A percentile compares a stretch with the other conserved stretches of the same genome.
Evolutionary conservation across 352 stramenopile genomes (phyloP).

Genomic region (Globisporangium megalacanthum): DNA sequence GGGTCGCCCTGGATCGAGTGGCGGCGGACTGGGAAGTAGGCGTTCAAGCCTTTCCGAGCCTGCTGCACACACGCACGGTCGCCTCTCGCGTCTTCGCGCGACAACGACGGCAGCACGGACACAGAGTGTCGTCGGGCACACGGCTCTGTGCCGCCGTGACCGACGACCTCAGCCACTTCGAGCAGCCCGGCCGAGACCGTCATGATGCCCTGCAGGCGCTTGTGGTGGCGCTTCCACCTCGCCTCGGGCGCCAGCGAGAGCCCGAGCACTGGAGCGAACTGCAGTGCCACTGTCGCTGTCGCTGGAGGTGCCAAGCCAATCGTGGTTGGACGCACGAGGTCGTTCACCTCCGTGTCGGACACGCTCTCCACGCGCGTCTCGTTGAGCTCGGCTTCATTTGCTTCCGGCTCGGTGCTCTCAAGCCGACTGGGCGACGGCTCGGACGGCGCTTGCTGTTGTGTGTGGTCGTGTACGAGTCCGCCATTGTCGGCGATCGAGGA

Average conservation of each 20-base stretch:
- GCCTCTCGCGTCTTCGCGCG: constrained; percentile 12
- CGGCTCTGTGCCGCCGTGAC: neutral
- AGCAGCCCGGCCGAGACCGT: constrained; percentile 23
- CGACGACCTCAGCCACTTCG: constrained; percentile 18
- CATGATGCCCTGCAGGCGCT: constrained; percentile 35
- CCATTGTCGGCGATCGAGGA: neutral
- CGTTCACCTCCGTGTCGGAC: too few species aligned
- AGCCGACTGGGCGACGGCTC: too few species aligned
- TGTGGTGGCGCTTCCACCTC: constrained; percentile 35
- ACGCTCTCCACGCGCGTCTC: too few species aligned
- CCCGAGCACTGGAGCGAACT: neutral
- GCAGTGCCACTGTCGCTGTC: too few species aligned
- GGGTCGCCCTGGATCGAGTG: constrained; percentile 31
- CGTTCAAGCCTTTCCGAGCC: neutral
- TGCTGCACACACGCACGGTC: neutral
- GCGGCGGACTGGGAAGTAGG: constrained; percentile 14
- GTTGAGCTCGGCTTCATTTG: too few species aligned
- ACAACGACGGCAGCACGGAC: constrained; percentile 20
- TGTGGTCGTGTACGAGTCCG: neutral
- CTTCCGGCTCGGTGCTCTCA: too few species aligned
- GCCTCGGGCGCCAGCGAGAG: constrained; percentile 25
- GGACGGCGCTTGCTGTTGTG: neutral
- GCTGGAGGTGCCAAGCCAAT: too few species aligned
- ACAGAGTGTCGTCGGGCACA: constrained; percentile 24
- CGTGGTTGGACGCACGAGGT: neutral